These are phyloP conservation scores for Microbotryum scabiosae DNA, from an alignment of 1,284 basidiomycete species.

Conservation along the genomic window DNA sequence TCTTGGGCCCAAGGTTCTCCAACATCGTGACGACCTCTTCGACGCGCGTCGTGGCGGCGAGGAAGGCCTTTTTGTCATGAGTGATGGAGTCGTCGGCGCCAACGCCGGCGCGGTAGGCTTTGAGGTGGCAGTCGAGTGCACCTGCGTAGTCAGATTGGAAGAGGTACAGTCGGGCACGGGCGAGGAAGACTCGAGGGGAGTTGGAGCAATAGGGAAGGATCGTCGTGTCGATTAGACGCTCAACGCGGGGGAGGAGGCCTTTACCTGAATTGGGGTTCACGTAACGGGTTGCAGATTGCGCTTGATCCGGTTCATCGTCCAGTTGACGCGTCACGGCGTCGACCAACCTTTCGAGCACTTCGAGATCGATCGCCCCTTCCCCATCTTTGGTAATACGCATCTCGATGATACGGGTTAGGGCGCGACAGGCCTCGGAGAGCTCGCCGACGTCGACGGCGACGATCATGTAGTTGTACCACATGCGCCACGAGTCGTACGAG, in stretches of 20 bases:
- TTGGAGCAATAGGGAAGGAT: constrained; percentile 66
- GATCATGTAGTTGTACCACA: constrained; percentile 98
- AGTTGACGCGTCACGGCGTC: constrained; percentile 61
- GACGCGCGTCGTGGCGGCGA: constrained; percentile 64
- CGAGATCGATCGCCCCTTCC: constrained; percentile 61
- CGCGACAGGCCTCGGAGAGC: constrained; percentile 75
- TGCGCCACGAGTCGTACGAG: constrained; percentile 86
- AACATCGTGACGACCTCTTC: constrained; percentile 74
- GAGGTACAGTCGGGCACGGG: constrained; percentile 67
- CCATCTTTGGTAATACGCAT: constrained; percentile 61
- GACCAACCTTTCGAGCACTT: constrained; percentile 78
- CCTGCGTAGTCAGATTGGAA: constrained; percentile 53
- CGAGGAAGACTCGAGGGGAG: constrained; percentile 65
- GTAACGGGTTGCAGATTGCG: constrained; percentile 2
- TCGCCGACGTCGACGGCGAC: constrained; percentile 89
- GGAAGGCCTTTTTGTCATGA: constrained; percentile 57
- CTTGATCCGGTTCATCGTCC: constrained; percentile 32
- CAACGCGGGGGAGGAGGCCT: constrained; percentile 56
- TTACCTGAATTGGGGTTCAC: constrained; percentile 55
- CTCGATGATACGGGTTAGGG: constrained; percentile 72
- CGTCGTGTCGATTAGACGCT: constrained; percentile 59
- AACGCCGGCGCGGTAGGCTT: constrained; percentile 67
- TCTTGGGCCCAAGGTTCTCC: constrained; percentile 65
- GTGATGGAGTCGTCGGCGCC: constrained; percentile 59
- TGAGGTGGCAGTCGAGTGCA: constrained; percentile 68